Evolutionary conservation across 2,329 filamentous ascomycete species (phyloP).

Genomic region (Botrytis sinoallii): DNA sequence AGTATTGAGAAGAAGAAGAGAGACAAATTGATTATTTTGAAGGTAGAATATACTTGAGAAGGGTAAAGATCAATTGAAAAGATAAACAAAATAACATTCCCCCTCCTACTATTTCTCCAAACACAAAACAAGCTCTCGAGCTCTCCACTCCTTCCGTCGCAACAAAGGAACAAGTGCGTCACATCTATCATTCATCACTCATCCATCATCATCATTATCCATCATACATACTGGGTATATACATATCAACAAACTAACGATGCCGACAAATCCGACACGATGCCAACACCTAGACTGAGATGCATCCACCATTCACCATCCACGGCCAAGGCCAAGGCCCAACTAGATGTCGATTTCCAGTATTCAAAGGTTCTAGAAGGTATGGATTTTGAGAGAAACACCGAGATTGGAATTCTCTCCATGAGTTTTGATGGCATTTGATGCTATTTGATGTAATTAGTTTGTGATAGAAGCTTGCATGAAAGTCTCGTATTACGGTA

Average conservation of each 20-base stretch:
- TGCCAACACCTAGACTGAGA: background rate
- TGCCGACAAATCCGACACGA: background rate
- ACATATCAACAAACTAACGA: background rate
- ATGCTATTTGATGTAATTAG: background rate
- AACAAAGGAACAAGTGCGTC: background rate
- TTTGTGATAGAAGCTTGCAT: background rate
- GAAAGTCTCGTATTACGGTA: background rate
- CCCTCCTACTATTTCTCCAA: background rate
- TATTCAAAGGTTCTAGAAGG: background rate
- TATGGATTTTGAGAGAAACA: background rate
- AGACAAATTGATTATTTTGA: background rate
- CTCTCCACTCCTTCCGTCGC: background rate
- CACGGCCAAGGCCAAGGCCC: background rate
- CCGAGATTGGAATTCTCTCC: background rate
- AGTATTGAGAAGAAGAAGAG: background rate
- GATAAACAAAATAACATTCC: background rate
- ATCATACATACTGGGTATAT: background rate
- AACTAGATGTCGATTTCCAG: background rate
- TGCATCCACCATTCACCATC: background rate
- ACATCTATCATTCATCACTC: conserved; percentile 1
- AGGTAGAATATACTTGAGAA: background rate
- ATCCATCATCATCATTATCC: background rate
- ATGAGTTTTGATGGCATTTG: background rate
- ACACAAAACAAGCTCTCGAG: background rate
- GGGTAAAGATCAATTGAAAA: background rate